Evolutionary conservation across 2,329 filamentous ascomycete genomes (phyloP).

Genomic region (Laburnicola sp.): DNA sequence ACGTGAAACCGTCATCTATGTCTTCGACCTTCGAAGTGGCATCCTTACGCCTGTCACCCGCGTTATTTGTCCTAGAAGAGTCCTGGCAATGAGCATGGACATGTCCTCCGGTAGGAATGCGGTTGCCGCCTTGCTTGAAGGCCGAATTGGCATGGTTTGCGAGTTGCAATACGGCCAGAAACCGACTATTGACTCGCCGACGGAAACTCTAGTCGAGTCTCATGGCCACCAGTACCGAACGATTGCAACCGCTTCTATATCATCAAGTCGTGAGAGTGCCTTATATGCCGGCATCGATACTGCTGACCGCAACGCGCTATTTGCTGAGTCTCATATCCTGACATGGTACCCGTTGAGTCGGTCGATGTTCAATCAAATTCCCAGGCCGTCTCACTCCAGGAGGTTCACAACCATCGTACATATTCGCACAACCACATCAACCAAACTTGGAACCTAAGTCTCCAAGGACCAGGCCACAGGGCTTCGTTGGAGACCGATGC

Average conservation of each 20-base stretch:
- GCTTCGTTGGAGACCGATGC: background rate
- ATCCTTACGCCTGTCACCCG: constrained; percentile 54
- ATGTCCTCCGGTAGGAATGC: constrained; percentile 59
- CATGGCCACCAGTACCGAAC: constrained; percentile 11
- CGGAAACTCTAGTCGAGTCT: constrained; percentile 18
- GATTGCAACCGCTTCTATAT: constrained; percentile 14
- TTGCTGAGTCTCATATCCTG: constrained; percentile 4
- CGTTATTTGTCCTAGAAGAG: constrained; percentile 60
- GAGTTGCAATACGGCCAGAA: constrained; percentile 43
- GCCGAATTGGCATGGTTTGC: constrained; percentile 63
- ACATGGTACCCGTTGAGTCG: constrained; percentile 23
- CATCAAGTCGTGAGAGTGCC: constrained; percentile 16
- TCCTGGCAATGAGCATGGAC: constrained; percentile 66
- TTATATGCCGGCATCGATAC: constrained; percentile 9
- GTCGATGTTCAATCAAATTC: constrained; percentile 33
- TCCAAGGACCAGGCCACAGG: constrained; percentile 16
- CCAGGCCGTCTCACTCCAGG: constrained; percentile 26
- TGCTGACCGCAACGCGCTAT: constrained; percentile 8
- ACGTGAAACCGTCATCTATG: constrained; percentile 57
- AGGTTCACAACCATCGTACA: constrained; percentile 22
- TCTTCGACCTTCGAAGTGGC: constrained; percentile 55
- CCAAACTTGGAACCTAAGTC: constrained; percentile 33
- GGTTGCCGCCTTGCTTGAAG: constrained; percentile 62
- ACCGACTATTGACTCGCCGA: constrained; percentile 1
- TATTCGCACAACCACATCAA: constrained; percentile 35